Evolutionary conservation across 2,329 filamentous ascomycete genomes (phyloP).

Genomic region (Cephalotrichum gorgonifer): DNA sequence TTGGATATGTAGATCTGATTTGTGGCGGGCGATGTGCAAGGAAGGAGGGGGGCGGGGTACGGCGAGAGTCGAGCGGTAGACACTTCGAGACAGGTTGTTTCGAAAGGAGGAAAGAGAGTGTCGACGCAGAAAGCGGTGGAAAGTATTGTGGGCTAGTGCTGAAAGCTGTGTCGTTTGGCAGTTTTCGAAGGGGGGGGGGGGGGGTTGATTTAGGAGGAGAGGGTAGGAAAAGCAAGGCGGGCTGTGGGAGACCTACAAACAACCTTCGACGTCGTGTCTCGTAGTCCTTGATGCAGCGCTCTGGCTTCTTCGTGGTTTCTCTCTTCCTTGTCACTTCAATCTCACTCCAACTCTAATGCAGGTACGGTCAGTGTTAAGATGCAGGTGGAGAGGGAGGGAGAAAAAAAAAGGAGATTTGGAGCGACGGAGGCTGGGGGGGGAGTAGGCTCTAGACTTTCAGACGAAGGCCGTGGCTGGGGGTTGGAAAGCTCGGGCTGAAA

Average conservation of each 20-base stretch:
- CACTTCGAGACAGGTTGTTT: background rate
- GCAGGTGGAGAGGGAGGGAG: background rate
- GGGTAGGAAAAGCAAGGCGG: background rate
- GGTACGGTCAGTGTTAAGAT: slow-evolving; percentile 6
- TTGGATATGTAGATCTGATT: background rate
- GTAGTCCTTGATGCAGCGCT: background rate
- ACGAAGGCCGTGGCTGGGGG: background rate
- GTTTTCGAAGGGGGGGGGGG: too few species aligned
- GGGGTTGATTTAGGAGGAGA: too few species aligned
- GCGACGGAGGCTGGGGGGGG: too few species aligned
- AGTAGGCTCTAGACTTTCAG: slow-evolving; percentile 1
- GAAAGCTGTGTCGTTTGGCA: background rate
- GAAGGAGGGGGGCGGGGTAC: background rate
- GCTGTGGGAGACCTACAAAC: slow-evolving; percentile 1
- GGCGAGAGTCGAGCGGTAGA: background rate
- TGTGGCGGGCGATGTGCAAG: background rate
- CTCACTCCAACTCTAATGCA: slow-evolving; percentile 6
- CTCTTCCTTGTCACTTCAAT: slow-evolving; percentile 4
- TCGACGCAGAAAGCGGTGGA: background rate
- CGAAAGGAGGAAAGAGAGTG: background rate
- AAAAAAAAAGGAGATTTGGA: background rate
- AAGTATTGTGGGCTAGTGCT: background rate
- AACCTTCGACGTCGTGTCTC: slow-evolving; percentile 2
- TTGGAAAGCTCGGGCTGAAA: background rate
- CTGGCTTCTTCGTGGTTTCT: background rate